Base-by-base conservation (phyloP, 2,329 filamentous ascomycete species). In the Pseudonectria foliicola region DNA sequence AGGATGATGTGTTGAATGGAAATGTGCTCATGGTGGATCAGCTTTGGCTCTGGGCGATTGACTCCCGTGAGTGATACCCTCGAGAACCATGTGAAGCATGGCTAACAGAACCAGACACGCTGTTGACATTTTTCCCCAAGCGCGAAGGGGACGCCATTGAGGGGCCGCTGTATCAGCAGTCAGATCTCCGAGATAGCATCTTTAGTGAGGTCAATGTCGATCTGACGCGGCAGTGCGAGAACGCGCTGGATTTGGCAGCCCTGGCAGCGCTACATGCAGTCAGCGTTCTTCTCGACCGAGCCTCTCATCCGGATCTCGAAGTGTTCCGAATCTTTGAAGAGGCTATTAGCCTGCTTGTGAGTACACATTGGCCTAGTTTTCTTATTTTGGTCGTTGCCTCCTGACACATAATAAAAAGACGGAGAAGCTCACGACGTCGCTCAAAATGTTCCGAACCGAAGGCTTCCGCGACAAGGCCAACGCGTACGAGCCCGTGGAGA, bases 21-120 rank as follows among this genome's bases (percentile, higher is more conserved):
- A 79, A 80, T 26, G 65, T 76, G 3, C 53, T 82, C n/a, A 81
- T 82, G 74, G 73, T 82, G 0, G 78, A 82, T 38, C 77, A 82
- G 46, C 53, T 82, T 1, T 82, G 77, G 77, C 52, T 81, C 0
- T 76, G 72, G 72, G 67, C 64, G 0, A 62, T 76, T n/a, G 64
- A 74, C 35, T 68, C 61, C 12, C 68, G 70, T 73, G 50, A 56
- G 68, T 56, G 2, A 0, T 10, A 2, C 1, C 1, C 0, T 2
- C 14, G 4, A 0, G 4, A 0, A 3, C 18, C 0, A 7, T 27
- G 3, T 4, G n/a, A 14, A 1, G 3, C 10, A 7, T 23, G 7
- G 7, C 29, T 33, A 10, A 37, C 27, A 3, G 7, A 7, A 1
- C 6, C 1, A 6, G 8, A 18, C 42, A 75, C 71, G 0, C 42